A percentile compares a stretch with the other conserved stretches of the same genome.
phyloP scores from a whole-genome alignment of 2,329 filamentous ascomycete genomes.

The Penicillium sp. region DNA sequence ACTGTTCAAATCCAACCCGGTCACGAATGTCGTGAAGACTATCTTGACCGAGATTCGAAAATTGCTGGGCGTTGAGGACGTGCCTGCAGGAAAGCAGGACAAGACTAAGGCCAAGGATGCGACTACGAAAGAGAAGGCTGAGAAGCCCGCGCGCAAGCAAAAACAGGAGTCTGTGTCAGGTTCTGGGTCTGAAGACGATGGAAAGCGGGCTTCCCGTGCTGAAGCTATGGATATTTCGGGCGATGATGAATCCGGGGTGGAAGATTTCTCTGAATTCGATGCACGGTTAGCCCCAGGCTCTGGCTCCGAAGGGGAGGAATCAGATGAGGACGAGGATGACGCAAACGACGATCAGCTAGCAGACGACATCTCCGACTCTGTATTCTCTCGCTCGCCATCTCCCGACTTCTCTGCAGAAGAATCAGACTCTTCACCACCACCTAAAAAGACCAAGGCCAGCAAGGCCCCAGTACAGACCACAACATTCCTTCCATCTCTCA shows the following conservation, averaged over 20 bases:
- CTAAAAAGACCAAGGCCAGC: slow-evolving; percentile 27
- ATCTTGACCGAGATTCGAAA: slow-evolving; percentile 44
- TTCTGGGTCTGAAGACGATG: slow-evolving; percentile 13
- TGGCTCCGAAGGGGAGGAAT: slow-evolving; percentile 24
- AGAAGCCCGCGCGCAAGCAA: slow-evolving; percentile 1
- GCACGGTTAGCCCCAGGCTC: slow-evolving; percentile 34
- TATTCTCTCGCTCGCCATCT: slow-evolving; percentile 35
- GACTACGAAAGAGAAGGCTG: slow-evolving; percentile 10
- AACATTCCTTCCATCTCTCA: slow-evolving; percentile 62
- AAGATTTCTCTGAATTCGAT: slow-evolving; percentile 34
- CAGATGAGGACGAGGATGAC: slow-evolving; percentile 23
- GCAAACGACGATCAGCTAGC: slow-evolving; percentile 19
- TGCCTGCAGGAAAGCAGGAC: slow-evolving; percentile 15
- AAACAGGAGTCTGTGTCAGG: slow-evolving; percentile 8
- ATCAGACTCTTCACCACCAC: slow-evolving; percentile 12
- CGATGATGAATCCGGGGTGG: slow-evolving; percentile 27
- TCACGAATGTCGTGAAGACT: slow-evolving; percentile 55
- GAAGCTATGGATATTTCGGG: slow-evolving; percentile 23
- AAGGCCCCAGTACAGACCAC: slow-evolving; percentile 39
- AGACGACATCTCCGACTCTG: slow-evolving; percentile 33
- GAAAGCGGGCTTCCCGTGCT: slow-evolving; percentile 1
- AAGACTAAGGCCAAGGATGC: slow-evolving; percentile 9
- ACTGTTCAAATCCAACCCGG: slow-evolving; percentile 60
- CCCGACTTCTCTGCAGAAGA: slow-evolving; percentile 18
- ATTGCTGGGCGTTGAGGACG: slow-evolving; percentile 38